phyloP scores from a whole-genome alignment of 2,329 filamentous ascomycete genomes.

The Bipolaris cookei region DNA sequence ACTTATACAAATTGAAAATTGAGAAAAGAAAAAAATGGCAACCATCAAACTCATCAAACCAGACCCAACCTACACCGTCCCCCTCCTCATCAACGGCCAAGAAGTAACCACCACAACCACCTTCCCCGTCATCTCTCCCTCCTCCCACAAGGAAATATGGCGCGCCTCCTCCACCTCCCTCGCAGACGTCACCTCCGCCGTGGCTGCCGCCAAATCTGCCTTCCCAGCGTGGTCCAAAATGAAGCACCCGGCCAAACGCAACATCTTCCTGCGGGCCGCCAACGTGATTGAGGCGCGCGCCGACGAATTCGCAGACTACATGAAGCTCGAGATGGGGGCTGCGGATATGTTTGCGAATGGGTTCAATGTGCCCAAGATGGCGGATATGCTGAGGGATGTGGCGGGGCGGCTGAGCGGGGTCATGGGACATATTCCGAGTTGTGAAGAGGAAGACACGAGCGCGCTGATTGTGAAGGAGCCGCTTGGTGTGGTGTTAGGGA shows the following conservation, averaged over 20 bases:
- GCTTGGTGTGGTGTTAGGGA: conserved; percentile 77
- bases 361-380: conserved; percentile 51
- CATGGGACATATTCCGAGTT: conserved; percentile 57
- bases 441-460: conserved; percentile 57
- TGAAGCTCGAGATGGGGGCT: conserved; percentile 65
- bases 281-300: conserved; percentile 66
- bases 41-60: conserved; percentile 7
- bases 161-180: conserved; percentile 64
- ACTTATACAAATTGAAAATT: no score
- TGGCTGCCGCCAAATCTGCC: conserved; percentile 68
- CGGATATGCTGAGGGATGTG: conserved; percentile 59
- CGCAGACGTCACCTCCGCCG: conserved; percentile 62
- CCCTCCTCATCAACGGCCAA: conserved; percentile 58
- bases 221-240: conserved; percentile 72
- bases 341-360: conserved; percentile 45
- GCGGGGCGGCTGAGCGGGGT: conserved; percentile 58
- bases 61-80: conserved; percentile 46
- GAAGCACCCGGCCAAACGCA: conserved; percentile 66
- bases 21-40: conserved; percentile 11
- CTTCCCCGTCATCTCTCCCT: conserved; percentile 65
- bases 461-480: conserved; percentile 77
- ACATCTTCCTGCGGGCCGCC: conserved; percentile 73
- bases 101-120: conserved; percentile 56
- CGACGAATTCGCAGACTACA: conserved; percentile 66
- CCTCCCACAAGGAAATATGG: conserved; percentile 60